Base-by-base conservation (phyloP, 2,329 filamentous ascomycete genomes). In the Penicillium sp. region DNA sequence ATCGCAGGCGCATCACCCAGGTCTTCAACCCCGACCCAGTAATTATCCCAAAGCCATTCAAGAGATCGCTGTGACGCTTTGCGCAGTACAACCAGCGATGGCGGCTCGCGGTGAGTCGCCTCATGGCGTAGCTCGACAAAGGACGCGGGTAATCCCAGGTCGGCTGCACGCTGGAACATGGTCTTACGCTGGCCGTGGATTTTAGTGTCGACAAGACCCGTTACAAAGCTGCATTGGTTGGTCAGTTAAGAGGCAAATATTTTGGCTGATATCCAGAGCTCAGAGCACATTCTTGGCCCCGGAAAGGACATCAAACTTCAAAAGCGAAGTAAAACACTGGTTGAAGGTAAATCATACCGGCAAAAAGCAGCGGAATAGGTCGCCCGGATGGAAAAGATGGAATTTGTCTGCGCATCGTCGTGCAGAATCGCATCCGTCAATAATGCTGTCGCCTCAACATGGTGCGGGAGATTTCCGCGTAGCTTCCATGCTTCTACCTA, bases 81-180 rank as follows among this genome's bases (percentile, higher is more conserved):
- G 42, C 88, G 80, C 51, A 96, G 73, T 52, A 88, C 82, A 9
- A 79, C 76, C 43, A 95, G 73, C 1, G 84, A 83, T 0, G 90
- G 90, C 46, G 95, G 73, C 63, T 89, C 86, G 67, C 94, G 87
- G 66, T 97, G 90, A 32, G 89, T 94, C 35, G 87, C 87, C 70
- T 94, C 87, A 66, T 96, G 90, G 37, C 90, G 81, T 48, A 94
- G 75, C 73, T 95, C 89, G 44, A 96, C 89, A 67, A 95, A 94
- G 0, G 85, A 84, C 0, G 84, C 81, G 0, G 71, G 71, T 3
- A 74, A 55, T 1, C 69, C 69, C 3, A 73, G 54, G 32, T 69
- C 63, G 42, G 65, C 55, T 4, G 71, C 71, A 16, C 68, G 64
- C 41, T 70, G 67, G 51, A 72, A 74, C 71, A 74, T 74, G 40